Percentiles rank a stretch among this genome's conserved stretches.
phyloP scores from a whole-genome alignment of 2,329 filamentous ascomycete genomes.

The Pseudogymnoascus sp. region DNA sequence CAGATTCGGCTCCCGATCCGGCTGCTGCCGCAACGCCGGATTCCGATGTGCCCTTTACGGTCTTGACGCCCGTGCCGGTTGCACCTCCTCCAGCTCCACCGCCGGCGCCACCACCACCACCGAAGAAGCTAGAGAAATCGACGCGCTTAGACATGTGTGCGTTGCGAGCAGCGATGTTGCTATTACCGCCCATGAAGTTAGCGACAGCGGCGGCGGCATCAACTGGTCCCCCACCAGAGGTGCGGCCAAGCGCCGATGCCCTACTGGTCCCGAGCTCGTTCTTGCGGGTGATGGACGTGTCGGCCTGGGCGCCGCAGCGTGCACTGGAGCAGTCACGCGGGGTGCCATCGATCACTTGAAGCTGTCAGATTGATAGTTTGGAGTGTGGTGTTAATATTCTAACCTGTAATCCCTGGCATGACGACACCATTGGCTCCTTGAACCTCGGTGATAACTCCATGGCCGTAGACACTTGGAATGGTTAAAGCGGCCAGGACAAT shows the following conservation, averaged over 20 bases:
- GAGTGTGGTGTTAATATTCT: conserved; percentile 11
- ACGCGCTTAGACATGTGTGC: conserved; percentile 59
- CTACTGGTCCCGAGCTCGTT: conserved; percentile 46
- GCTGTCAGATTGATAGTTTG: conserved; percentile 15
- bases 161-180: conserved; percentile 53
- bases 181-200: conserved; percentile 48
- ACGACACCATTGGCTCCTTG: conserved; percentile 51
- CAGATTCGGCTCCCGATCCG: conserved; percentile 43
- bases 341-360: conserved; percentile 51
- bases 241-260: conserved; percentile 55
- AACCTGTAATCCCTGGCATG: conserved; percentile 52
- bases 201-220: conserved; percentile 48
- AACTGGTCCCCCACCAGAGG: conserved; percentile 49
- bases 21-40: conserved; percentile 41
- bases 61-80: conserved; percentile 44
- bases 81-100: conserved; percentile 35
- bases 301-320: conserved; percentile 55
- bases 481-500: conserved; percentile 38
- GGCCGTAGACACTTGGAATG: conserved; percentile 40
- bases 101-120: conserved; percentile 24
- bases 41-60: conserved; percentile 37
- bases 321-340: conserved; percentile 57
- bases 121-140: conserved; percentile 18
- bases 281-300: conserved; percentile 61
- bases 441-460: conserved; percentile 49